A percentile compares a stretch with the other conserved stretches of the same genome.
Evolutionary conservation across 2,329 filamentous ascomycete genomes (phyloP).

Genomic region (Helicocarpus griseus): DNA sequence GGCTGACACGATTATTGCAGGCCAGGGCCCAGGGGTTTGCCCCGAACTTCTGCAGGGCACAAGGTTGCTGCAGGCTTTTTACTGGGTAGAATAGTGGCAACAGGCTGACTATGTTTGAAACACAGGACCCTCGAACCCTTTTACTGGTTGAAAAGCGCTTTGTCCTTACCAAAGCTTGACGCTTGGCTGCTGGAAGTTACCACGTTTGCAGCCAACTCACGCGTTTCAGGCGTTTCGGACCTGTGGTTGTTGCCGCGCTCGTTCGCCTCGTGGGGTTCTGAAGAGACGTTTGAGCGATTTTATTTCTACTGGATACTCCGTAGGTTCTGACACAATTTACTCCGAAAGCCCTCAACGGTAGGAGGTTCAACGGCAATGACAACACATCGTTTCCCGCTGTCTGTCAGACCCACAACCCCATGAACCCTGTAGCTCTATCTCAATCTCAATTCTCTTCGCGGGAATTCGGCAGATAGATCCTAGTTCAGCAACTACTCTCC

Average conservation of each 20-base stretch:
- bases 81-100: background rate
- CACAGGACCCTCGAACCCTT: background rate
- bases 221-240: background rate
- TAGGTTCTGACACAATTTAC: no score
- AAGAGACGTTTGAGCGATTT: background rate
- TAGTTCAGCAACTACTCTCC: background rate
- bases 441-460: background rate
- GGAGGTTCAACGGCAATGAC: background rate
- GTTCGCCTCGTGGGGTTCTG: background rate
- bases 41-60: background rate
- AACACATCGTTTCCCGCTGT: background rate
- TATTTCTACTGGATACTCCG: no score
- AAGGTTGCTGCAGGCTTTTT: background rate
- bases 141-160: background rate
- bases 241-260: background rate
- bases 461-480: background rate
- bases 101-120: background rate
- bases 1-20: background rate
- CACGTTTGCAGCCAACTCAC: background rate
- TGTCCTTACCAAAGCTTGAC: background rate
- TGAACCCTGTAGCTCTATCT: background rate
- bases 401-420: background rate
- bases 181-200: background rate
- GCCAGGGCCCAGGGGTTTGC: background rate
- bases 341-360: no score